These are phyloP conservation scores for Psidium friedrichsthalianum DNA, from an alignment of 345 rosid species.

Conservation along the genomic window DNA sequence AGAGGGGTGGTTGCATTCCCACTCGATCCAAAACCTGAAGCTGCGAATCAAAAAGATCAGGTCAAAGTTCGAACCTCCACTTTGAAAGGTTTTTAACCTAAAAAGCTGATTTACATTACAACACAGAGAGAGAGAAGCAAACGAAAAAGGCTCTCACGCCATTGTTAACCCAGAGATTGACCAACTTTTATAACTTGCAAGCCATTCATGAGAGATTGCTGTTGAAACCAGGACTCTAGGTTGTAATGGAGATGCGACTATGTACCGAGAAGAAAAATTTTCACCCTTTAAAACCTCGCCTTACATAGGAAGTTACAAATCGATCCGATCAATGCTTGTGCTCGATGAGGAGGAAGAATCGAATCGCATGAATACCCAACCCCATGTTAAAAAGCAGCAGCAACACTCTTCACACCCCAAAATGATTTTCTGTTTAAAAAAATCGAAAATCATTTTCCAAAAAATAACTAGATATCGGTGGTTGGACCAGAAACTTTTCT, in stretches of 20 bases:
- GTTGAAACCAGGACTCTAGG: neutral
- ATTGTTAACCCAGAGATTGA: neutral
- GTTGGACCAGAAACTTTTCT: no score
- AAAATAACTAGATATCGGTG: no score
- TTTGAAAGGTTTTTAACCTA: neutral
- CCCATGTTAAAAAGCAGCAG: neutral
- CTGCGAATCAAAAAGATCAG: neutral
- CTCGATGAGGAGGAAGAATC: neutral
- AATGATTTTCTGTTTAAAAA: no score
- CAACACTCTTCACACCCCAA: neutral
- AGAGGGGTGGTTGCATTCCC: neutral
- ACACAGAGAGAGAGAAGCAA: neutral
- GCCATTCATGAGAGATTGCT: neutral
- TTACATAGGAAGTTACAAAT: neutral
- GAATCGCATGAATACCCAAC: neutral
- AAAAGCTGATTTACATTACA: neutral
- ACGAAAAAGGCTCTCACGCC: neutral
- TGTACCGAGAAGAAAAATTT: neutral
- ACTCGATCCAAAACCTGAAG: neutral
- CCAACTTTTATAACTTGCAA: neutral
- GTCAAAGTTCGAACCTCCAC: neutral
- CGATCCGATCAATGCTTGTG: neutral
- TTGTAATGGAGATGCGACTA: neutral
- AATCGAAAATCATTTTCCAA: no score
- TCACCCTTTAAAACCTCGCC: neutral